Base-by-base conservation (phyloP, 2,329 filamentous ascomycete species). In the Microdochium nivale region DNA sequence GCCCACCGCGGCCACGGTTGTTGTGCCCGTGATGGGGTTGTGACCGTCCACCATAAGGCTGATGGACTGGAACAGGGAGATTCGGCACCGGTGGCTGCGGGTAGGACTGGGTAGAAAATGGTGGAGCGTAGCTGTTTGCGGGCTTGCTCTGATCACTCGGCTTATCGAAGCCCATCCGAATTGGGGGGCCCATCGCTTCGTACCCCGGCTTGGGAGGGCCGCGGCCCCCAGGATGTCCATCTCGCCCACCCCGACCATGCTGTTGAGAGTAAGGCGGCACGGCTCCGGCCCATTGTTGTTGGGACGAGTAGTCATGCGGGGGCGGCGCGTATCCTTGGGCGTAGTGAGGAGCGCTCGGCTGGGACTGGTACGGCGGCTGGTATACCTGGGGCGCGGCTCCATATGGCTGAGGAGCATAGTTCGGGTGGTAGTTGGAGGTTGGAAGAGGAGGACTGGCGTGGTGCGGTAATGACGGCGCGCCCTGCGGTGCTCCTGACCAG, bases 331-430 rank as follows among this genome's bases (percentile, higher is more conserved):
- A 76, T 25, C 70, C 66, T 44, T 69, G 62, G 13, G 65, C 65
- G 55, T 77, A 77, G 14, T 63, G 40, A 11, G 60, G 58, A 37
- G 59, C 62, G 40, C 55, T 53, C 8, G 61, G 47, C 23, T 61
- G 55, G 48, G 49, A 54, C 9, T 62, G 56, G 51, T 66, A 67
- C n/a, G 70, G 64, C 35, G 72, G 67, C 50, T 73, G 73, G 54
- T 75, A 75, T 13, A 68, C 51, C 32, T 60, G 61, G 40, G 54
- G 58, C 50, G 73, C 70, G 24, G 69, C 61, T 30, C 65, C 65
- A 53, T 81, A 83, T 9, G 71, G 64, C 58, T 82, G 81, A 40
- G 76, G 75, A 37, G 78, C 73, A 60, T 81, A 83, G 63, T 78
- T 80, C 32, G 78, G 78, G 56, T 81, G 79, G 59, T 82, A 82